A percentile compares a stretch with the other conserved stretches of the same genome.
Conservation (phyloP, 2,329 filamentous ascomycete genomes). For the Calonectria pseudoturangicola region DNA sequence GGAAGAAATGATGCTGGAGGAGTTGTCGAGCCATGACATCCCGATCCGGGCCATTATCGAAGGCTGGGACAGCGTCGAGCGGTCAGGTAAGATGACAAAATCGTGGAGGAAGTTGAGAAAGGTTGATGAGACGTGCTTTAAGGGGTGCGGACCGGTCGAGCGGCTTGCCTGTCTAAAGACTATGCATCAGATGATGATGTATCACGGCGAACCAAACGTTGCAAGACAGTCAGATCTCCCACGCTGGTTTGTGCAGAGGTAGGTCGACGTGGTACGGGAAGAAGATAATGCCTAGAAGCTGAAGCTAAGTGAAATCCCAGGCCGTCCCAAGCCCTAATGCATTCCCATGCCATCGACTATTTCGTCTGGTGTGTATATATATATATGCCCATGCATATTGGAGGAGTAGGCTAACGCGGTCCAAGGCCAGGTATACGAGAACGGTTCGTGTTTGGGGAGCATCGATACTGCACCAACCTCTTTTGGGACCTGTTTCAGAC, state of each 20-base stretch:
- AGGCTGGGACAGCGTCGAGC: slow-evolving; percentile 56
- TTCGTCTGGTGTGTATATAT: slow-evolving; percentile 54
- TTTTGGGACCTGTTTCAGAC: slow-evolving; percentile 54
- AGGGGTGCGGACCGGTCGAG: slow-evolving; percentile 44
- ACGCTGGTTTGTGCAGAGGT: slow-evolving; percentile 55
- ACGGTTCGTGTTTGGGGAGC: slow-evolving; percentile 56
- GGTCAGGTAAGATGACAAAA: slow-evolving; percentile 50
- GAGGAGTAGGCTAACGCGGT: neutral
- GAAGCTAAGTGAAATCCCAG: slow-evolving; percentile 38
- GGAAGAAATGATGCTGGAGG: slow-evolving; percentile 45
- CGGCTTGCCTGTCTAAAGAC: slow-evolving; percentile 51
- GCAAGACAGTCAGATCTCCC: slow-evolving; percentile 49
- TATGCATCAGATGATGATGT: slow-evolving; percentile 53
- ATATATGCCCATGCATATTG: neutral
- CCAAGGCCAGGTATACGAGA: slow-evolving; percentile 55
- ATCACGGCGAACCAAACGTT: slow-evolving; percentile 53
- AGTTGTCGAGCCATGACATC: slow-evolving; percentile 51
- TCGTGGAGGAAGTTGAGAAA: slow-evolving; percentile 54
- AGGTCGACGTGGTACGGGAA: neutral
- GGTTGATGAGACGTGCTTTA: slow-evolving; percentile 53
- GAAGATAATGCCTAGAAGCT: too few relatives aligned
- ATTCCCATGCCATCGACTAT: slow-evolving; percentile 57
- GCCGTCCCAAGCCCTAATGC: slow-evolving; percentile 54
- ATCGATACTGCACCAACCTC: slow-evolving; percentile 55
- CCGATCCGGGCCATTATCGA: slow-evolving; percentile 52